Conservation (phyloP, 495 filamentous ascomycete genomes). For the Podospora anserina region DNA sequence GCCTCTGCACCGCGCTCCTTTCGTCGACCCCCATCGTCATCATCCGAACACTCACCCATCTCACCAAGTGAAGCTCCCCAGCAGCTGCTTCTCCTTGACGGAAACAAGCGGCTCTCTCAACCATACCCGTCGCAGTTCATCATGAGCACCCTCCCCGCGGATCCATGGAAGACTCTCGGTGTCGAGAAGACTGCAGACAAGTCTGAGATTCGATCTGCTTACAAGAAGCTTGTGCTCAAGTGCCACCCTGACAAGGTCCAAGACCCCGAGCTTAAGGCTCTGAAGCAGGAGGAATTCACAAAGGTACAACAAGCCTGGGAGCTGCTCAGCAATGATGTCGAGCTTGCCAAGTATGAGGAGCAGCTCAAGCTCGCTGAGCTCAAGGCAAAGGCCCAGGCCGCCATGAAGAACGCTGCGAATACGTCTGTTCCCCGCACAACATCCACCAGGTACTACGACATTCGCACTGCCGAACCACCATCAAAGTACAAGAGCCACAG, state of each 20-base stretch:
- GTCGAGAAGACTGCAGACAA: conserved; percentile 71
- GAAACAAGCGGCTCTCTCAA: conserved; percentile 3
- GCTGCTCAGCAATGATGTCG: conserved; percentile 73
- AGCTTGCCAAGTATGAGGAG: conserved; percentile 72
- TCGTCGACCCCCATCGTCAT: conserved; percentile 10
- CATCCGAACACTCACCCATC: not conserved
- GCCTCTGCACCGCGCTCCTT: conserved; percentile 22
- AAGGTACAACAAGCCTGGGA: conserved; percentile 93
- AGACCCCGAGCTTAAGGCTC: conserved; percentile 59
- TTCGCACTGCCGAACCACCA: conserved; percentile 36
- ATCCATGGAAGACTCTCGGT: conserved; percentile 81
- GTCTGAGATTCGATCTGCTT: conserved; percentile 70
- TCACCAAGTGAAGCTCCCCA: not conserved
- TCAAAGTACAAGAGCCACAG: conserved; percentile 30
- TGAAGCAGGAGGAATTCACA: conserved; percentile 84
- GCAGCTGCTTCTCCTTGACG: conserved; percentile 16
- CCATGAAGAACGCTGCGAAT: conserved; percentile 37
- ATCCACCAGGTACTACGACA: conserved; percentile 24
- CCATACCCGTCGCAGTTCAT: conserved; percentile 22
- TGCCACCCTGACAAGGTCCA: conserved; percentile 95
- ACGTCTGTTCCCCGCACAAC: conserved; percentile 35
- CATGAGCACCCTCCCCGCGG: conserved; percentile 68
- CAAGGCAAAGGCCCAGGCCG: conserved; percentile 21
- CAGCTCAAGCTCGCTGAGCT: conserved; percentile 58
- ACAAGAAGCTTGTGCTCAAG: conserved; percentile 90